Evolutionary conservation across 106 monocot species (phyloP), one percentile per base, ranked within the genome.

Genomic region (Narthecium ossifragum): DNA sequence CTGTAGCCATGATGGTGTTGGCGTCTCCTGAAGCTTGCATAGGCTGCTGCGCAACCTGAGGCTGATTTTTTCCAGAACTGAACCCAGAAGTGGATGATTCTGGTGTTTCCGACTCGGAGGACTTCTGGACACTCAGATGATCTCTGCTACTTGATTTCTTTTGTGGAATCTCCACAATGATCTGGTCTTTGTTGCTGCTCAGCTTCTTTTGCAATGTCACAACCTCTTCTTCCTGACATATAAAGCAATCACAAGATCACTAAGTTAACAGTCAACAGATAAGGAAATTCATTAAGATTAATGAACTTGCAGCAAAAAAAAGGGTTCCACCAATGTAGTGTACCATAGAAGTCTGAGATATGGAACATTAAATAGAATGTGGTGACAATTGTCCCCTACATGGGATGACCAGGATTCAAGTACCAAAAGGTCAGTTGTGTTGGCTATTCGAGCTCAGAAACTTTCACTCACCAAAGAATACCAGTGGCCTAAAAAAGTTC

Each of bases 111-210:
- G 37, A 64, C 29, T 68, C 64, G 25, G 59, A 58, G 1, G 69
- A 55, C 47, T 56, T 80, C 46, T 55, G 50, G 6, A 57, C n/a
- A 29, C 75, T 66, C 60, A 51, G 28, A 59, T 66, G 65, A 70
- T 70, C 71, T 67, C 75, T 75, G 10, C 34, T 29, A 34, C 43
- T 77, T 15, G 29, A 34, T 41, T 75, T 71, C 72, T 80, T 74
- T 23, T 60, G 77, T 59, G 55, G 32, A 26, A 9, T 31, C 3
- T 17, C 30, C 14, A 55, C 39, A n/a, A n/a, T n/a, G n/a, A n/a
- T n/a, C n/a, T n/a, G n/a, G n/a, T n/a, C n/a, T n/a, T n/a, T n/a
- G n/a, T n/a, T n/a, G 10, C 34, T 29, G 31, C 43, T 77, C 20
- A 34, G 30, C 41, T 75, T 71, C 72, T 80, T 74, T 23, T 60